Percentiles rank a stretch among this genome's conserved stretches.
Evolutionary conservation across 108 stramenopile species (phyloP).

Genomic region (Nannochloropsis gaditana): DNA sequence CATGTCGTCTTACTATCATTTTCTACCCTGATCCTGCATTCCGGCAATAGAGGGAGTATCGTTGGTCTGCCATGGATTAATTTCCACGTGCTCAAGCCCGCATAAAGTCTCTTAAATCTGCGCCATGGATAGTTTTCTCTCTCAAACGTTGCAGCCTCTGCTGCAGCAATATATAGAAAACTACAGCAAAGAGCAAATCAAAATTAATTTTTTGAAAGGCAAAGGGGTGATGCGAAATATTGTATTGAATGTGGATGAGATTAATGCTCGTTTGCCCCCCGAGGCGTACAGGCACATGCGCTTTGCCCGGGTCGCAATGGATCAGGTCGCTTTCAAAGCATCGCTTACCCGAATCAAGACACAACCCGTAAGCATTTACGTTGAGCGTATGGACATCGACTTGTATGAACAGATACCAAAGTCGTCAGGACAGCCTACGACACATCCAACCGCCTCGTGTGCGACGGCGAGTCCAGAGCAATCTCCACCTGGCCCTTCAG

Average conservation of each 20-base stretch:
- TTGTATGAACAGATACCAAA: background rate
- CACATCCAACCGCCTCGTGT: background rate
- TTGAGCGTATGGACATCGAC: background rate
- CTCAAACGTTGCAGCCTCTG: background rate
- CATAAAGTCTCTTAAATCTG: background rate
- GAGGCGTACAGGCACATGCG: background rate
- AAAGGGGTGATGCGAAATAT: background rate
- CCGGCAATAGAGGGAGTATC: too few species aligned
- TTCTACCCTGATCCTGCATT: too few species aligned
- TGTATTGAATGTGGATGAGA: background rate
- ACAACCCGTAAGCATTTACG: background rate
- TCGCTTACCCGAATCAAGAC: background rate
- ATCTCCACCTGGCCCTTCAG: background rate
- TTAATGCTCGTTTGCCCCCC: slow-evolving; percentile 19
- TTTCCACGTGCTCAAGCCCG: too few species aligned
- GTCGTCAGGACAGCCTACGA: background rate
- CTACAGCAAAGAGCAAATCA: slow-evolving; percentile 15
- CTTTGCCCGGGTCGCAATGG: background rate
- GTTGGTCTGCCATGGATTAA: too few species aligned
- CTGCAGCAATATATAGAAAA: background rate
- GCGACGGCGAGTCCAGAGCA: background rate
- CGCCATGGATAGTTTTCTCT: background rate
- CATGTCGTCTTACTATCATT: too few species aligned
- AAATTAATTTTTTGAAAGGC: slow-evolving; percentile 15
- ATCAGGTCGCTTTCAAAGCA: background rate